Evolutionary conservation across 2,329 filamentous ascomycete species (phyloP).

Genomic region (Diplodia mutila): DNA sequence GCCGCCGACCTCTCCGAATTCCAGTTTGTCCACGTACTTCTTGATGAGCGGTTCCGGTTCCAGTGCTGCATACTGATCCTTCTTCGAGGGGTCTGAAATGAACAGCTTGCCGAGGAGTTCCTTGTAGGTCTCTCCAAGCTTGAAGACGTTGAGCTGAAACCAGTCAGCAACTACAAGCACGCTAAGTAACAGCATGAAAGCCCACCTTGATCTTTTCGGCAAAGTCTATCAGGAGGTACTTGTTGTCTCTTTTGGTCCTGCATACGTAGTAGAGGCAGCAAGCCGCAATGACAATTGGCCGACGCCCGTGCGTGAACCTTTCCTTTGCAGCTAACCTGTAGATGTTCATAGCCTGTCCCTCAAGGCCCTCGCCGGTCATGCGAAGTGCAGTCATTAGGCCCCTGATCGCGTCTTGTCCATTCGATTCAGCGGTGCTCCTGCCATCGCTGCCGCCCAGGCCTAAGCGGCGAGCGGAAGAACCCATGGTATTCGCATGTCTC

Average conservation of each 20-base stretch:
- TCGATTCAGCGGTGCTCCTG: slow-evolving; percentile 66
- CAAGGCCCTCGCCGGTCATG: slow-evolving; percentile 39
- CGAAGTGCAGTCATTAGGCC: slow-evolving; percentile 45
- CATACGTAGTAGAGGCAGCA: slow-evolving; percentile 87
- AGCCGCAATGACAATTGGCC: slow-evolving; percentile 79
- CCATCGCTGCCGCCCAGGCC: slow-evolving; percentile 55
- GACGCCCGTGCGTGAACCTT: slow-evolving; percentile 68
- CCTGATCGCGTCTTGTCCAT: slow-evolving; percentile 50
- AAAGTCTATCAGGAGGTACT: slow-evolving; percentile 92
- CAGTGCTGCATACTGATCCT: slow-evolving; percentile 58
- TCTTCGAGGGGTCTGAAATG: slow-evolving; percentile 58
- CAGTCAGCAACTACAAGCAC: slow-evolving; percentile 32
- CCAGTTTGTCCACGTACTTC: slow-evolving; percentile 87
- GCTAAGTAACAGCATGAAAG: not conserved
- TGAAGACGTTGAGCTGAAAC: slow-evolving; percentile 80
- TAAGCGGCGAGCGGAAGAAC: slow-evolving; percentile 41
- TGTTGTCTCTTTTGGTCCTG: slow-evolving; percentile 75
- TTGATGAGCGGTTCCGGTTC: slow-evolving; percentile 89
- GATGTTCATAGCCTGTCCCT: slow-evolving; percentile 46
- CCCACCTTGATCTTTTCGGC: slow-evolving; percentile 72
- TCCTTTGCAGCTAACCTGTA: slow-evolving; percentile 60
- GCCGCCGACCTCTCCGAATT: slow-evolving; percentile 81
- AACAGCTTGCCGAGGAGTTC: slow-evolving; percentile 70
- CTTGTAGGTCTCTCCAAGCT: slow-evolving; percentile 88
- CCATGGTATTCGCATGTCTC: slow-evolving; percentile 70